Evolutionary conservation across 148 eudicot species (phyloP).

Genomic region (Dysphania ambrosioides): DNA sequence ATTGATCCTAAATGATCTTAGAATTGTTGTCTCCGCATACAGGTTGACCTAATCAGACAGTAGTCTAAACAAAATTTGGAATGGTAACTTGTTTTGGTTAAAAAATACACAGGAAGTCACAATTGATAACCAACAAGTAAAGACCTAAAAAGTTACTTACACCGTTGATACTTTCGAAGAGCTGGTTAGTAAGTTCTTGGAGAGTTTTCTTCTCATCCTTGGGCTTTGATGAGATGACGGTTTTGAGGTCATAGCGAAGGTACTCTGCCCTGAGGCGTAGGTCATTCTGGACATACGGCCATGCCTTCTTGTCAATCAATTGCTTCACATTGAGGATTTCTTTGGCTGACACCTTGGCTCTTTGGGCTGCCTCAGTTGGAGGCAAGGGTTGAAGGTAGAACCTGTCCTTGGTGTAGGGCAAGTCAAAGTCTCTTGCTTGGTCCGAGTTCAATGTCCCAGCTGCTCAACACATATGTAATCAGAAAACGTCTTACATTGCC

Average conservation of each 20-base stretch:
- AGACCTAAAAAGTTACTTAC: conserved; percentile 36
- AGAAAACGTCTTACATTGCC: too few relatives aligned
- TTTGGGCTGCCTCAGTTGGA: conserved; percentile 66
- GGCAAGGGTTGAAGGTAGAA: conserved; percentile 81
- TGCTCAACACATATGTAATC: conserved; percentile 23
- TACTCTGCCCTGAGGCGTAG: conserved; percentile 71
- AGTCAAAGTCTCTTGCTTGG: conserved; percentile 63
- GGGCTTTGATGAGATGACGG: conserved; percentile 75
- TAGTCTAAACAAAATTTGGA: too few relatives aligned
- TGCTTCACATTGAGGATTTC: conserved; percentile 71
- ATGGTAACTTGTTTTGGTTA: background rate
- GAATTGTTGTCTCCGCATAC: too few relatives aligned
- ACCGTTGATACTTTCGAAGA: conserved; percentile 58
- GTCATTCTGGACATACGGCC: conserved; percentile 94
- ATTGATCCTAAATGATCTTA: too few relatives aligned
- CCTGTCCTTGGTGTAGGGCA: conserved; percentile 57
- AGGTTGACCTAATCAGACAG: too few relatives aligned
- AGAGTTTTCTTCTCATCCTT: conserved; percentile 78
- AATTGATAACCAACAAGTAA: background rate
- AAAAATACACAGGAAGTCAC: too few relatives aligned
- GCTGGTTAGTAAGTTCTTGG: conserved; percentile 71
- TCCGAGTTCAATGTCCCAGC: conserved; percentile 96
- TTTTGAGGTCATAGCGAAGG: conserved; percentile 90
- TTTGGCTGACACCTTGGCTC: conserved; percentile 85
- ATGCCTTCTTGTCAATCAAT: conserved; percentile 84